phyloP scores from a whole-genome alignment of 1,139 yeast genomes.

The Nakaseomyces nivariensis region DNA sequence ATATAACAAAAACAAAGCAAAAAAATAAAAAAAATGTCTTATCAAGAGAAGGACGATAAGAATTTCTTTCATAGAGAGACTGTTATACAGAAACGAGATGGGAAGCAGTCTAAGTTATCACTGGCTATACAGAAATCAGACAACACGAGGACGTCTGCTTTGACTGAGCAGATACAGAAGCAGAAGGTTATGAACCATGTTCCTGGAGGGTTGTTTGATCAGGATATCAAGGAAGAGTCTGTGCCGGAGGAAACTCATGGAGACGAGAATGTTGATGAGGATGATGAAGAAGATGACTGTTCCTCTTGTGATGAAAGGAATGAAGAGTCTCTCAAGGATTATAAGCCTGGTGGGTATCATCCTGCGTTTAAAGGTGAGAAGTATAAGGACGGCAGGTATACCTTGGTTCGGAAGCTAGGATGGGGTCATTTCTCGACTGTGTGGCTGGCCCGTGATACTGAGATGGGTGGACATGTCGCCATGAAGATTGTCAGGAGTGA shows the following conservation, averaged over 20 bases:
- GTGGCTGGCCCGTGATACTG: conserved; percentile 57
- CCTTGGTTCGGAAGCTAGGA: conserved; percentile 59
- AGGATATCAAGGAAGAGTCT: neutral
- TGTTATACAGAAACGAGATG: neutral
- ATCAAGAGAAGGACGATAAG: neutral
- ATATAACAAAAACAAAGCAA: too few species aligned
- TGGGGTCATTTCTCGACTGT: conserved; percentile 82
- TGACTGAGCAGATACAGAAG: neutral
- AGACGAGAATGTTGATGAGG: conserved; percentile 11
- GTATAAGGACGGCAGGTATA: conserved; percentile 48
- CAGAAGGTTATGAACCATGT: neutral
- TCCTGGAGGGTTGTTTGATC: conserved; percentile 1
- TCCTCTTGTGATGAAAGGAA: conserved; percentile 36
- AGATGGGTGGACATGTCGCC: conserved; percentile 50
- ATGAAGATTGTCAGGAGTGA: conserved; percentile 70
- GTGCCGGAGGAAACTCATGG: conserved; percentile 7
- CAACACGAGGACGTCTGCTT: neutral
- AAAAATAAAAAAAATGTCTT: too few species aligned
- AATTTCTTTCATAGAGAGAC: neutral
- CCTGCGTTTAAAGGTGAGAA: conserved; percentile 66
- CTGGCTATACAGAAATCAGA: conserved; percentile 16
- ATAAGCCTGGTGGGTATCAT: conserved; percentile 69
- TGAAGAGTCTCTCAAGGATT: conserved; percentile 61
- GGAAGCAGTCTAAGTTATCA: conserved; percentile 20
- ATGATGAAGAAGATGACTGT: conserved; percentile 20